These are phyloP conservation scores for Sutorius eximius DNA, from an alignment of 1,284 basidiomycete species.

Conservation along the genomic window DNA sequence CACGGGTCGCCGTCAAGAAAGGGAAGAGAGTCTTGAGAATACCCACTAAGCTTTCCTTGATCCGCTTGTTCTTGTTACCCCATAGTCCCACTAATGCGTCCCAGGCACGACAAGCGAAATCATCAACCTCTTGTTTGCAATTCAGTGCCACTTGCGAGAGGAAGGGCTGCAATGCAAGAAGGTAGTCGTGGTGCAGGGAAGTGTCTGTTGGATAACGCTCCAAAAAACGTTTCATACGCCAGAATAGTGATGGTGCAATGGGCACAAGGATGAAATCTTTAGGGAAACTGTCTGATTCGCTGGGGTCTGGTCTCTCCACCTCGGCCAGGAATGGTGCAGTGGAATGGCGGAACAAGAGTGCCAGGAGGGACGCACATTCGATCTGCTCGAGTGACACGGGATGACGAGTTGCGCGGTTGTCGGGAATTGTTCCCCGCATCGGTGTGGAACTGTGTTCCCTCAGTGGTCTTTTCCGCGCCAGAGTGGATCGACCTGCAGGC, in stretches of 20 bases:
- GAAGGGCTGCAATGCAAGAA: conserved; percentile 65
- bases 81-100: conserved; percentile 67
- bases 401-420: conserved; percentile 21
- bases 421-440: conserved; percentile 15
- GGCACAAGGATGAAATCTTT: conserved; percentile 17
- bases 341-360: conserved; percentile 62
- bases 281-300: conserved; percentile 25
- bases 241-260: conserved; percentile 55
- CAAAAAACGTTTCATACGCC: conserved; percentile 68
- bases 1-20: conserved; percentile 50
- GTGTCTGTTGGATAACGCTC: conserved; percentile 64
- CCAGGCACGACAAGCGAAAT: conserved; percentile 65
- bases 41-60: conserved; percentile 69
- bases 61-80: conserved; percentile 68
- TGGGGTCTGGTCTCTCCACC: conserved; percentile 25
- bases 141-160: conserved; percentile 78
- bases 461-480: conserved; percentile 31
- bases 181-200: conserved; percentile 72
- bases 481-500: conserved; percentile 20
- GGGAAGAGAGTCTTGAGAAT: conserved; percentile 72
- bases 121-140: conserved; percentile 52
- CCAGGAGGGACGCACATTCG: conserved; percentile 68
- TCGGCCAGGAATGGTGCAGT: conserved; percentile 53
- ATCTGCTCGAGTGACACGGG: conserved; percentile 62
- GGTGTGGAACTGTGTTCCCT: conserved; percentile 25